Conservation (phyloP, 331 rosid species). For the Acacia concinna region DNA sequence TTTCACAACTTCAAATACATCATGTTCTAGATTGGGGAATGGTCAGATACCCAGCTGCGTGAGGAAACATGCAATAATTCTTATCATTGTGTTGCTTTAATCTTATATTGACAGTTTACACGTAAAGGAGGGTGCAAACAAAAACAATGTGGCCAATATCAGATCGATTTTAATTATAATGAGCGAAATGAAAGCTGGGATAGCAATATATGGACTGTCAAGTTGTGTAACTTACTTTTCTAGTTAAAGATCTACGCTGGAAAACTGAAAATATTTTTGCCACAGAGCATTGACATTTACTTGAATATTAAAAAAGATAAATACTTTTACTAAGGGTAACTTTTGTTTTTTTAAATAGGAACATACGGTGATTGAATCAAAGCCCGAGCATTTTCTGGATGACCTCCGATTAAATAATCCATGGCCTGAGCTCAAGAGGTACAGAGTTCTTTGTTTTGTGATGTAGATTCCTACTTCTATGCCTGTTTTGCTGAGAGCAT, state of each 20-base stretch:
- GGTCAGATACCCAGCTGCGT: background rate
- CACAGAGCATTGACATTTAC: background rate
- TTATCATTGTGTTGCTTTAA: slow-evolving; percentile 3
- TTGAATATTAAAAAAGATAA: background rate
- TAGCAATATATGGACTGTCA: slow-evolving; percentile 29
- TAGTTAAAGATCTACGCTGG: slow-evolving; percentile 12
- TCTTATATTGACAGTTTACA: slow-evolving; percentile 8
- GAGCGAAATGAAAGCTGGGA: slow-evolving; percentile 19
- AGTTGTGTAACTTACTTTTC: slow-evolving; percentile 17
- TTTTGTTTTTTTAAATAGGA: slow-evolving; percentile 55
- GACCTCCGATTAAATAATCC: slow-evolving; percentile 96
- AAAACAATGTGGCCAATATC: slow-evolving; percentile 15
- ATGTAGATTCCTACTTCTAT: background rate
- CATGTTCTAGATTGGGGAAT: slow-evolving; percentile 14
- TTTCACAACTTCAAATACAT: background rate
- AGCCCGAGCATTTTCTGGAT: slow-evolving; percentile 97
- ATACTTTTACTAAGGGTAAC: slow-evolving; percentile 16
- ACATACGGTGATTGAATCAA: slow-evolving; percentile 90
- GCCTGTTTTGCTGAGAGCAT: slow-evolving; percentile 21
- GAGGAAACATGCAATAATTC: slow-evolving; percentile 15
- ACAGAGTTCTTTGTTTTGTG: slow-evolving; percentile 22
- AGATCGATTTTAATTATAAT: slow-evolving; percentile 15
- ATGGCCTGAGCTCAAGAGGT: slow-evolving; percentile 96
- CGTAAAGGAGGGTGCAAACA: background rate
- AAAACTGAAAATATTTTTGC: slow-evolving; percentile 21